Conservation (phyloP, 78 protist genomes). For the Dictyostelium intermedium region DNA sequence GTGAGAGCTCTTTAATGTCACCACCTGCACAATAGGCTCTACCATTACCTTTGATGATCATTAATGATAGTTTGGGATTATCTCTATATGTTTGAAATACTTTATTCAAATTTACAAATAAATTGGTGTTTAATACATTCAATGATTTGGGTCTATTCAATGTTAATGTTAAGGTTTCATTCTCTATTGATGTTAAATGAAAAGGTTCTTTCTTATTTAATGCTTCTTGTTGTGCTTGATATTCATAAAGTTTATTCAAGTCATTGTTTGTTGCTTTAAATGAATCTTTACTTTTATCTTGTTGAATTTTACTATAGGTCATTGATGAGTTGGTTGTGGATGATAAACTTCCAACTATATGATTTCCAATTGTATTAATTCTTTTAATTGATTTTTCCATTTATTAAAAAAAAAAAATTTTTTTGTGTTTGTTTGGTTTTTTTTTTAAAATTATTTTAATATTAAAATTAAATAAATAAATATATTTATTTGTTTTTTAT, state of each 20-base stretch:
- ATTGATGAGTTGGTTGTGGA: neutral
- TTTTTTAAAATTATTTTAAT: too few species aligned
- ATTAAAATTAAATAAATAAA: too few species aligned
- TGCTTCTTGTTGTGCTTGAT: neutral
- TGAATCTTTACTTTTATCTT: conserved; percentile 29
- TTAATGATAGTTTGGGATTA: neutral
- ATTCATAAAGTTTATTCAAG: conserved; percentile 3
- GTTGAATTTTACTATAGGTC: neutral
- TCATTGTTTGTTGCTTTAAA: neutral
- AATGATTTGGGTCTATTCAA: conserved; percentile 44
- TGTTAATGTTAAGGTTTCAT: neutral
- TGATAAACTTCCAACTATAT: conserved; percentile 29
- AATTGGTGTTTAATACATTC: conserved; percentile 42
- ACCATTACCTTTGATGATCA: conserved; percentile 88
- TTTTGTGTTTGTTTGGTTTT: too few species aligned
- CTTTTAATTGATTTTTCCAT: conserved; percentile 62
- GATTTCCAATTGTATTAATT: conserved; percentile 50
- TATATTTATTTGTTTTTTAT: too few species aligned
- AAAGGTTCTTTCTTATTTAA: conserved; percentile 4
- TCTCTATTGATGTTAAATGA: neutral
- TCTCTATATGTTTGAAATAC: conserved; percentile 1
- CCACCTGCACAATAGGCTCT: conserved; percentile 97
- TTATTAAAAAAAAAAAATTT: neutral
- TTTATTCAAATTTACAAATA: conserved; percentile 61
- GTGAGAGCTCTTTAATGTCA: conserved; percentile 83